phyloP scores from a whole-genome alignment of 345 rosid genomes.

The thale cress (Arabidopsis thaliana) region TAIR10.1 NC_003076.8:21573501-21574000 shows the following conservation, averaged over 20 bases:
- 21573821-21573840: slow-evolving; percentile 72
- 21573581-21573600: slow-evolving; percentile 62
- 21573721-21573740: slow-evolving; percentile 67
- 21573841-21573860: slow-evolving; percentile 72
- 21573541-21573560: slow-evolving; percentile 47
- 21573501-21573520: slow-evolving; percentile 71
- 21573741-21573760: slow-evolving; percentile 75
- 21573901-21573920: slow-evolving; percentile 64
- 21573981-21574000: neutral
- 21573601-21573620: neutral
- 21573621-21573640: neutral
- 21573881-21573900: slow-evolving; percentile 67
- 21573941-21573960: neutral
- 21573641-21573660: neutral
- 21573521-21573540: slow-evolving; percentile 54
- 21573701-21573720: slow-evolving; percentile 64
- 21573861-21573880: slow-evolving; percentile 79
- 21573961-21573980: neutral
- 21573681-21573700: slow-evolving; percentile 62
- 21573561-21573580: slow-evolving; percentile 45
- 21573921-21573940: too few species aligned
- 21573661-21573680: neutral
- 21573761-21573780: slow-evolving; percentile 74
- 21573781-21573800: slow-evolving; percentile 84
- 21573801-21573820: slow-evolving; percentile 86